Percentiles rank a stretch among this genome's conserved stretches.
Evolutionary conservation across 2,329 filamentous ascomycete genomes (phyloP).

Genomic region (Parastagonospora avenae): DNA sequence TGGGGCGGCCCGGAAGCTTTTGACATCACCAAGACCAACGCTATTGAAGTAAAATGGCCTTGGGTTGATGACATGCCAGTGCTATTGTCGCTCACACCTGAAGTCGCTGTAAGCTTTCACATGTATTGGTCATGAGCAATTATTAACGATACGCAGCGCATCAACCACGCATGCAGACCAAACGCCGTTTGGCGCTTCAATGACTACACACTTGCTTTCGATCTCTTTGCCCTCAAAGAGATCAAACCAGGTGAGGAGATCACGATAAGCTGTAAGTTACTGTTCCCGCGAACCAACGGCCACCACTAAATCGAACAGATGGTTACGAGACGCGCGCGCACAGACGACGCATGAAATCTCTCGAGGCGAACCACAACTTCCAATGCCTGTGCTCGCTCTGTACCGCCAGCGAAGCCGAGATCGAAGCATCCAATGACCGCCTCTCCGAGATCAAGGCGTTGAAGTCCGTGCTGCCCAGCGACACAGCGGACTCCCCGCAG

Average conservation of each 20-base stretch:
- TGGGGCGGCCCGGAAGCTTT: slow-evolving; percentile 18
- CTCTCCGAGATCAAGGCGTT: slow-evolving; percentile 32
- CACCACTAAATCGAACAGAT: slow-evolving; percentile 19
- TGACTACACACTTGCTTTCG: slow-evolving; percentile 31
- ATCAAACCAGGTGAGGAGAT: slow-evolving; percentile 38
- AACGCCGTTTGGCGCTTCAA: slow-evolving; percentile 43
- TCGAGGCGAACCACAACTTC: slow-evolving; percentile 36
- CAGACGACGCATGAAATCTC: slow-evolving; percentile 17
- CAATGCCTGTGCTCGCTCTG: slow-evolving; percentile 38
- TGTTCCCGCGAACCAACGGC: neutral
- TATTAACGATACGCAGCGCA: slow-evolving; percentile 21
- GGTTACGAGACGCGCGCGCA: slow-evolving; percentile 29
- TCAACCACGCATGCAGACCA: slow-evolving; percentile 44
- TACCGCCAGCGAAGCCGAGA: slow-evolving; percentile 14
- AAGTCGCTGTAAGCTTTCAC: slow-evolving; percentile 34
- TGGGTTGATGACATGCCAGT: slow-evolving; percentile 24
- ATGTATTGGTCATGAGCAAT: neutral
- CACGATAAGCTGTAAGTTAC: slow-evolving; percentile 33
- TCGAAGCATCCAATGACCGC: slow-evolving; percentile 30
- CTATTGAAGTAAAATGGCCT: slow-evolving; percentile 24
- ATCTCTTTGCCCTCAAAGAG: slow-evolving; percentile 33
- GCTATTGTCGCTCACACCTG: slow-evolving; percentile 32
- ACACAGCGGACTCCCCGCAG: slow-evolving; percentile 19
- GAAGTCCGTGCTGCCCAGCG: slow-evolving; percentile 29
- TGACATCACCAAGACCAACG: slow-evolving; percentile 34